Conservation (phyloP, 345 rosid species). For the Eucalyptus fibrosa region DNA sequence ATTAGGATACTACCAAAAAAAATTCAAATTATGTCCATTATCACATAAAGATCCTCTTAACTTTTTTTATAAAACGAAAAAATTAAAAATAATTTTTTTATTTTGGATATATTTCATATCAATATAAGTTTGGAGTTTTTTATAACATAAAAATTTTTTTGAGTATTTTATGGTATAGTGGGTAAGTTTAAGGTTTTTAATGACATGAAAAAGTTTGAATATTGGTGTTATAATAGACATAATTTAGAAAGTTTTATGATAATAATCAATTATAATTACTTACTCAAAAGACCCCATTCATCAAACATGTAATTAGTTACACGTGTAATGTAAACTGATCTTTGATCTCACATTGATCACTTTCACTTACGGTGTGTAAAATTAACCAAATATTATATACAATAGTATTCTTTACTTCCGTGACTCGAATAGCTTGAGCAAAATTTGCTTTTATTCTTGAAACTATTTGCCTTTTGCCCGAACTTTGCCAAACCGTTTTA, state of each 20-base stretch:
- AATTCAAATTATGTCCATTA: background rate
- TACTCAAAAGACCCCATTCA: background rate
- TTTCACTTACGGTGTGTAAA: background rate
- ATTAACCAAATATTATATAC: background rate
- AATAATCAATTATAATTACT: background rate
- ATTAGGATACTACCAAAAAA: background rate
- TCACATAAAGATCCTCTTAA: fast-evolving
- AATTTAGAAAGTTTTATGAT: no score
- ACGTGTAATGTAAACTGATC: background rate
- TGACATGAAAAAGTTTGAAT: background rate
- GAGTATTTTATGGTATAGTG: no score
- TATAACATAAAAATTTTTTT: no score
- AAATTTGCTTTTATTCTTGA: background rate
- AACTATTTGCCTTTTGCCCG: background rate
- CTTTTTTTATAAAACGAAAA: no score
- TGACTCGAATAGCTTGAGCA: background rate
- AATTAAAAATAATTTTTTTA: fast-evolving
- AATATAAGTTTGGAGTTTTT: no score
- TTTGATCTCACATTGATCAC: background rate
- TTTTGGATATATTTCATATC: no score
- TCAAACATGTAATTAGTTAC: fast-evolving
- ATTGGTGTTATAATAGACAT: fast-evolving
- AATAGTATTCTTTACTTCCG: background rate
- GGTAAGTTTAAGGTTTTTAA: no score
- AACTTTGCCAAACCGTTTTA: background rate